Evolutionary conservation across 2,329 filamentous ascomycete species (phyloP), one percentile per base, ranked within the genome.

Genomic region (Beauveria bassiana): DNA sequence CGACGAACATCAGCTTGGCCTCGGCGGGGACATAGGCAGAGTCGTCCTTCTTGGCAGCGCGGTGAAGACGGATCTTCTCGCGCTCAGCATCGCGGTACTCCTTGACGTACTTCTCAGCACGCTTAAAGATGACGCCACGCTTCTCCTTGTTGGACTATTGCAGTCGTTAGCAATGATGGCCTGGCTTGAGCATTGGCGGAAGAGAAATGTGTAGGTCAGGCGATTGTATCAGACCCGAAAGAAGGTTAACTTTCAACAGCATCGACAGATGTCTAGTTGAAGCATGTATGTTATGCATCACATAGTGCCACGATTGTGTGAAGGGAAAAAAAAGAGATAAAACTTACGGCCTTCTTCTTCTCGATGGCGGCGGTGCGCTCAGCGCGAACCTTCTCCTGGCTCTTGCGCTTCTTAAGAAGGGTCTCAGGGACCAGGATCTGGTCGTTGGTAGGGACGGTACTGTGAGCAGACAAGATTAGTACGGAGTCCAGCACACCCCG

Each of bases 391-490:
- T 97, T 96, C 88, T 99, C 95, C 84, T 97, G 93, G 79, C 87
- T 91, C 92, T 99, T 99, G 85, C 95, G 91, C 91, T 99, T 99
- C 90, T 99, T 99, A 80, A 99, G 87, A 75, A 99, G 91, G 73
- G 95, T 99, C 91, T 99, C 95, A 72, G 95, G 95, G 77, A 98
- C 91, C 78, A 98, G 85, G 78, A 99, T 87, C 79, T 98, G 90
- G 79, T 97, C 91, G 80, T 93, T 82, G 79, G 92, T 96, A 71
- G 95, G 91, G 75, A 96, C 90, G 81, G 87, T 87, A 82, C 92
- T 96, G 76, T 68, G 71, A 45, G 46, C 45, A 64, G 59, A 78
- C 86, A 78, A 91, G 87, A 89, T 91, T 86, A 90, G 88, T 90
- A 87, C 86, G 84, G 84, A 82, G 82, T 85, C 84, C 87, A 82